phyloP scores from a whole-genome alignment of 108 stramenopile species.

The Cyclotella cryptica region DNA sequence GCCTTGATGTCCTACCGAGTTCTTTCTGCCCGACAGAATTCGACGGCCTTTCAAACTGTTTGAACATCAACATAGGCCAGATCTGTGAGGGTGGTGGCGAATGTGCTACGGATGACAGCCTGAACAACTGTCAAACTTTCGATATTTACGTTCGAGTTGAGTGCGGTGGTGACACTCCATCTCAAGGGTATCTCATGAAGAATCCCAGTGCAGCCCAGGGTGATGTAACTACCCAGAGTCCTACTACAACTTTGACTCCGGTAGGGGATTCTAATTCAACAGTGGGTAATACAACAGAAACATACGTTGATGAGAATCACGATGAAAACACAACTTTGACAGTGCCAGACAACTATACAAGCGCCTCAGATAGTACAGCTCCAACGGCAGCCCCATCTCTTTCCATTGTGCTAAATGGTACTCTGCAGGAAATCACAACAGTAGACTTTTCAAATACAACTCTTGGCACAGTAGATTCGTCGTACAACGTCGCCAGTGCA shows the following conservation, averaged over 20 bases:
- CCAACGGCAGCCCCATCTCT: conserved; percentile 5
- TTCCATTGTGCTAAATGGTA: background rate
- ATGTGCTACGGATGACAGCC: conserved; percentile 45
- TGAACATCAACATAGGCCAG: conserved; percentile 38
- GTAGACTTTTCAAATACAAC: background rate
- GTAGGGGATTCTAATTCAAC: background rate
- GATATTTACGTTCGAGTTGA: conserved; percentile 51
- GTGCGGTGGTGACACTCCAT: conserved; percentile 28
- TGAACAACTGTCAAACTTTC: conserved; percentile 52
- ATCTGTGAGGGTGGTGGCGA: conserved; percentile 50
- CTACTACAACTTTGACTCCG: background rate
- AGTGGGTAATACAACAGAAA: background rate
- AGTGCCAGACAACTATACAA: too few relatives aligned
- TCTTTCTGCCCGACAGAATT: conserved; percentile 35
- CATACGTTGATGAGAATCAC: background rate
- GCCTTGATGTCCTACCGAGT: conserved; percentile 32
- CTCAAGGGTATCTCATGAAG: conserved; percentile 46
- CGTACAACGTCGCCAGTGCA: background rate
- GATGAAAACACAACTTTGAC: background rate
- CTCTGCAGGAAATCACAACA: background rate
- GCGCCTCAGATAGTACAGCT: background rate
- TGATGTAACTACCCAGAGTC: background rate
- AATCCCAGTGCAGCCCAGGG: background rate
- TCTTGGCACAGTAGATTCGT: background rate
- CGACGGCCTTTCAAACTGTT: conserved; percentile 39